phyloP scores from a whole-genome alignment of 768 basidiomycete genomes.

The Rhodotorula sphaerocarpa region DNA sequence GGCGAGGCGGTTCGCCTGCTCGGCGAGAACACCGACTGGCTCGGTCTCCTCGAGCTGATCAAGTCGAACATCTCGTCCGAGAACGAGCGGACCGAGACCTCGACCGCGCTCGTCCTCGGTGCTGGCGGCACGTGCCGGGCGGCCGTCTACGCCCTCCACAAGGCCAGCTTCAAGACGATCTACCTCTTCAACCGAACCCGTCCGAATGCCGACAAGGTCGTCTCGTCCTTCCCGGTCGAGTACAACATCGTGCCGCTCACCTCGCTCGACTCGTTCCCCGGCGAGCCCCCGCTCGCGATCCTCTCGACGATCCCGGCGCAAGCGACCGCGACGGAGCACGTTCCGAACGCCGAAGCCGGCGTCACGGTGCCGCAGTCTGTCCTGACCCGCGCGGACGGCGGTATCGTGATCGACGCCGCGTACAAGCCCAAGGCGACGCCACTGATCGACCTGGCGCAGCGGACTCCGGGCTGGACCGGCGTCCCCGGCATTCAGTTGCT shows the following conservation, averaged over 20 bases:
- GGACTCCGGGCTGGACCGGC: conserved; percentile 51
- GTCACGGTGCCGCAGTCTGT: conserved; percentile 55
- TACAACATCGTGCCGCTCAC: conserved; percentile 57
- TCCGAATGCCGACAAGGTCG: conserved; percentile 63
- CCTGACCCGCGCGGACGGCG: conserved; percentile 55
- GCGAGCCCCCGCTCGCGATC: conserved; percentile 59
- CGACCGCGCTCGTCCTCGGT: conserved; percentile 73
- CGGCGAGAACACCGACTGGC: conserved; percentile 96
- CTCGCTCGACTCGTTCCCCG: conserved; percentile 46
- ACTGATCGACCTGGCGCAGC: conserved; percentile 61
- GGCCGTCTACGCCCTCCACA: conserved; percentile 77
- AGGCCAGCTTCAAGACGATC: conserved; percentile 59
- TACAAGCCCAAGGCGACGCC: conserved; percentile 84
- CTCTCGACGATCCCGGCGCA: conserved; percentile 79
- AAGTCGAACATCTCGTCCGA: conserved; percentile 38
- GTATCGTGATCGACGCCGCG: conserved; percentile 70
- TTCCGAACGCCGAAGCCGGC: conserved; percentile 35
- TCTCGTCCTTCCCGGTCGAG: conserved; percentile 58
- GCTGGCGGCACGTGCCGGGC: conserved; percentile 93
- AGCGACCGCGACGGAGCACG: conserved; percentile 49
- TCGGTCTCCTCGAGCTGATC: conserved; percentile 63
- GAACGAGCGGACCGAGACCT: conserved; percentile 47
- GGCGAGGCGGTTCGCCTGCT: conserved; percentile 51
- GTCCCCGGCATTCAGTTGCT: conserved; percentile 78
- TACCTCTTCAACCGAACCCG: conserved; percentile 82